Evolutionary conservation across 495 filamentous ascomycete genomes (phyloP).

Genomic region (Talaromyces trachyspermus): DNA sequence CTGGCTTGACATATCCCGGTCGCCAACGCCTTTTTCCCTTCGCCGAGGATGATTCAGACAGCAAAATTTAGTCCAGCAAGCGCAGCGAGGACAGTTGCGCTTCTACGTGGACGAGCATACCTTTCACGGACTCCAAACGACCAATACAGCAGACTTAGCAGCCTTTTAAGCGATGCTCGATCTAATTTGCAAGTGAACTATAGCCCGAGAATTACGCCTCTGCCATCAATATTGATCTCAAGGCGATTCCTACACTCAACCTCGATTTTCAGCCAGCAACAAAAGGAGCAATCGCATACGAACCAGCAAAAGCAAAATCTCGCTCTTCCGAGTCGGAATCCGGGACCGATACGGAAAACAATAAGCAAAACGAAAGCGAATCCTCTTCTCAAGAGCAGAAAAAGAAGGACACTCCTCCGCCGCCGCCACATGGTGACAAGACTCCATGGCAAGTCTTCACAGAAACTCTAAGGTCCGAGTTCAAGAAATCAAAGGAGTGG

Average conservation of each 20-base stretch:
- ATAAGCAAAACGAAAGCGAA: conserved; percentile 31
- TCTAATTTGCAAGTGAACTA: neutral
- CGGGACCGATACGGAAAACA: conserved; percentile 34
- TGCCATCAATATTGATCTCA: neutral
- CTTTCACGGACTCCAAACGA: conserved; percentile 5
- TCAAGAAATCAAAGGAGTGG: conserved; percentile 98
- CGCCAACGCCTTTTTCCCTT: conserved; percentile 1
- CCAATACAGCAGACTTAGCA: conserved; percentile 2
- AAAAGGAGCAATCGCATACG: conserved; percentile 34
- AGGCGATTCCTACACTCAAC: conserved; percentile 34
- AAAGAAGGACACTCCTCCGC: conserved; percentile 65
- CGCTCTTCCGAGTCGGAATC: conserved; percentile 42
- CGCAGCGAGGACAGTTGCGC: conserved; percentile 35
- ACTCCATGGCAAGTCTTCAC: conserved; percentile 97
- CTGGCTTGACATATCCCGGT: neutral
- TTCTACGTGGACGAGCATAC: conserved; percentile 10
- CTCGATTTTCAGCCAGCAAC: conserved; percentile 25
- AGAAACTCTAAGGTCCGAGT: conserved; percentile 84
- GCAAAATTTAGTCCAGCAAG: conserved; percentile 27
- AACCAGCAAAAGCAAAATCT: conserved; percentile 36
- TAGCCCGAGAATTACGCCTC: neutral
- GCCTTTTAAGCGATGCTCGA: conserved; percentile 3
- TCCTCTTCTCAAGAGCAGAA: conserved; percentile 38
- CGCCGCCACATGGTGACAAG: conserved; percentile 94
- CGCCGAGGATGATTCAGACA: conserved; percentile 36